phyloP scores from a whole-genome alignment of 108 stramenopile species.

The Cyclostephanos tholiformis region DNA sequence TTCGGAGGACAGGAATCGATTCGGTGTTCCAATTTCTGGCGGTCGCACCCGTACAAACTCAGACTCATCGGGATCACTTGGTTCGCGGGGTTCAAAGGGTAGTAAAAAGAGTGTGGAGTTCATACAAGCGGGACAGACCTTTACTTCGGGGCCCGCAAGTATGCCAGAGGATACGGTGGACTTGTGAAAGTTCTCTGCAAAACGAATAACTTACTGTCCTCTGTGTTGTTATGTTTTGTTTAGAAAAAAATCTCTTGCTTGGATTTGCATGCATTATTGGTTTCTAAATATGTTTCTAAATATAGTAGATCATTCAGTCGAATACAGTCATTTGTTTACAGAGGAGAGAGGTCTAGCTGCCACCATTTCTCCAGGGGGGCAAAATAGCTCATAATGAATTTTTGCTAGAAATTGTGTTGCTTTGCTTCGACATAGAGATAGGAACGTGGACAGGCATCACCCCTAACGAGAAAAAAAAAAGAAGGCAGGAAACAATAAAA shows the following conservation, averaged over 20 bases:
- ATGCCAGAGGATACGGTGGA: slow-evolving; percentile 44
- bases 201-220: background rate
- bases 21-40: background rate
- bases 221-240: too few species aligned
- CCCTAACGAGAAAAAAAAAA: too few species aligned
- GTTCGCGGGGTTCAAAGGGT: slow-evolving; percentile 5
- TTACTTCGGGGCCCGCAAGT: slow-evolving; percentile 13
- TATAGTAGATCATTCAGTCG: too few species aligned
- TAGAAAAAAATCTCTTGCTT: background rate
- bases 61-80: slow-evolving; percentile 6
- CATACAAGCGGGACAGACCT: slow-evolving; percentile 26
- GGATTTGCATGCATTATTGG: background rate
- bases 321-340: too few species aligned
- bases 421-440: too few species aligned
- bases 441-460: too few species aligned
- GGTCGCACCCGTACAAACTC: background rate
- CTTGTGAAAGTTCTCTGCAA: slow-evolving; percentile 10
- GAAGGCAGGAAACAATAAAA: too few species aligned
- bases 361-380: too few species aligned
- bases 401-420: too few species aligned
- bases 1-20: slow-evolving; percentile 15
- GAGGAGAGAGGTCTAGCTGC: too few species aligned
- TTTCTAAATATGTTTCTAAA: too few species aligned
- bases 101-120: slow-evolving; percentile 26
- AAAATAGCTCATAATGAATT: too few species aligned